phyloP scores from a whole-genome alignment of 192 early-diverging fungal species.

The Spizellomyces punctatus region DNA sequence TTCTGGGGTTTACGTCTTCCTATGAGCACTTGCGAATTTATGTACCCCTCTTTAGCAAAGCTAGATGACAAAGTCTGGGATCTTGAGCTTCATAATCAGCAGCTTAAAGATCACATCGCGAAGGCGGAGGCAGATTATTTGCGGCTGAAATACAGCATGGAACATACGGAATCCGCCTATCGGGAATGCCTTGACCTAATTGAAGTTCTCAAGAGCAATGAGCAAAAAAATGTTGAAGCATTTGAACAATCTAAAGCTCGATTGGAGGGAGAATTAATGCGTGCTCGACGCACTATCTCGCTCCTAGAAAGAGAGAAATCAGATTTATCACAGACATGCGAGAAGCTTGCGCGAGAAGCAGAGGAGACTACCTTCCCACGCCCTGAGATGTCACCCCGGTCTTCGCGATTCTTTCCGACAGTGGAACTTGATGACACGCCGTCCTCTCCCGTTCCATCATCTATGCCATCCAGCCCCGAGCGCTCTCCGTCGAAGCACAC shows the following conservation, averaged over 20 bases:
- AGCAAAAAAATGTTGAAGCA: constrained; percentile 4
- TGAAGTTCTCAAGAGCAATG: constrained; percentile 15
- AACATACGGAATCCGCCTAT: constrained; percentile 23
- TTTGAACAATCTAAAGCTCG: constrained; percentile 3
- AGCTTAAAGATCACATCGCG: constrained; percentile 22
- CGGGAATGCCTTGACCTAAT: constrained; percentile 28
- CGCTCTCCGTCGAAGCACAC: constrained; percentile 26
- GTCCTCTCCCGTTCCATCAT: constrained; percentile 13
- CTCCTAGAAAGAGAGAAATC: constrained; percentile 32
- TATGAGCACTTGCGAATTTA: neutral
- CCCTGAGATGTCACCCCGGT: neutral
- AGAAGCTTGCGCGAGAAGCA: constrained; percentile 12
- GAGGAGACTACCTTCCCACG: constrained; percentile 11
- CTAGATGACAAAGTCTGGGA: constrained; percentile 46
- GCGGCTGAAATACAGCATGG: constrained; percentile 7
- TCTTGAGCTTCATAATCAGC: constrained; percentile 38
- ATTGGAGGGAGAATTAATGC: constrained; percentile 29
- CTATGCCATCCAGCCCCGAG: constrained; percentile 16
- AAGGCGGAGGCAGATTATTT: constrained; percentile 26
- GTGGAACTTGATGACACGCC: constrained; percentile 3
- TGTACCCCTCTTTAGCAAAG: constrained; percentile 23
- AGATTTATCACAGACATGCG: constrained; percentile 15
- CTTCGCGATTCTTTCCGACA: neutral
- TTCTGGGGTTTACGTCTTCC: constrained; percentile 5
- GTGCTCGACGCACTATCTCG: constrained; percentile 25